phyloP scores from a whole-genome alignment of 176 grass and related monocot genomes.

The Aegilops umbellulata region DNA sequence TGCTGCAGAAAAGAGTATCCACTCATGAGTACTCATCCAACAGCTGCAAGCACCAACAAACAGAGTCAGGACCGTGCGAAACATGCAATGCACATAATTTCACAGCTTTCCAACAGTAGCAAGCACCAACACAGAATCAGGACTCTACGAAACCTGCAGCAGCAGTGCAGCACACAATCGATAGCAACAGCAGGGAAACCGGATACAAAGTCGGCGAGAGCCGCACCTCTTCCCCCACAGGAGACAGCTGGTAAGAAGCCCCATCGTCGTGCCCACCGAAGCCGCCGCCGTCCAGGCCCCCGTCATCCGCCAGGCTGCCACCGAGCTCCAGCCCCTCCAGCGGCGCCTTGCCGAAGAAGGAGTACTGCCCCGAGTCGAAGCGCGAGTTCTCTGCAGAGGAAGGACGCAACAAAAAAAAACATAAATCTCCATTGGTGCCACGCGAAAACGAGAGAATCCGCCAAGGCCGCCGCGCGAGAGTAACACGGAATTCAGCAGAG shows the following conservation, averaged over 20 bases:
- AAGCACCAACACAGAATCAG: neutral
- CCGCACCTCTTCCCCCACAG: conserved; percentile 65
- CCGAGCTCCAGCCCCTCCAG: conserved; percentile 70
- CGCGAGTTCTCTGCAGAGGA: conserved; percentile 43
- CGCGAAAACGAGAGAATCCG: neutral
- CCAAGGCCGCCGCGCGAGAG: too few species aligned
- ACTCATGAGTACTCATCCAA: conserved; percentile 3
- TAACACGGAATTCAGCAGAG: conserved; percentile 7
- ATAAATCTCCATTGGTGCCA: neutral
- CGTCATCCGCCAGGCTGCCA: conserved; percentile 64
- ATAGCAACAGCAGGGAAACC: neutral
- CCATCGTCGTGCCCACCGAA: conserved; percentile 47
- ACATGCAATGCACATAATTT: conserved; percentile 23
- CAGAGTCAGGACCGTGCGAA: neutral
- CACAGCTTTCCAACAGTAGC: neutral
- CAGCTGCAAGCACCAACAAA: conserved; percentile 2
- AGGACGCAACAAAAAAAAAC: neutral
- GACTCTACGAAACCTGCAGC: conserved; percentile 16
- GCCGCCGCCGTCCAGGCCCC: conserved; percentile 14
- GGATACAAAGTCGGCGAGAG: neutral
- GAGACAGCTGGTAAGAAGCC: conserved; percentile 55
- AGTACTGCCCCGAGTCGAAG: conserved; percentile 76
- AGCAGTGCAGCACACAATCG: neutral
- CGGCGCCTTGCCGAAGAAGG: conserved; percentile 68
- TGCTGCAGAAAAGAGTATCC: neutral